Evolutionary conservation across 2,329 filamentous ascomycete species (phyloP), one percentile per base, ranked within the genome.

Genomic region (Pezicula rhizophila): DNA sequence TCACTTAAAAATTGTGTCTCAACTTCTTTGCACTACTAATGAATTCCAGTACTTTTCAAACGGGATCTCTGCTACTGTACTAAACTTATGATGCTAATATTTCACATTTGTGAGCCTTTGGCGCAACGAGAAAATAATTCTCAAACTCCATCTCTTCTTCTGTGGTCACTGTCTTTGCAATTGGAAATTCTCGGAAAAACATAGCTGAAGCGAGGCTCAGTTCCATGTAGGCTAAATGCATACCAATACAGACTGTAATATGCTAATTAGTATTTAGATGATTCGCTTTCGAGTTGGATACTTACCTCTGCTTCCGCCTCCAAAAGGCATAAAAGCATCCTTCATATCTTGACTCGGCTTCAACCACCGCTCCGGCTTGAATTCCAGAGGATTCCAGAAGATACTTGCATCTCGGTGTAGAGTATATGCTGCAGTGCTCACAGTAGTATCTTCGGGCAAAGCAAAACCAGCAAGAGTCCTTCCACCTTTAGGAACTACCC

Each of bases 201-300:
- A 70, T 64, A 0, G 76, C 73, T 0, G 72, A 67, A 0, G 70
- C 75, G 33, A 78, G 69, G 8, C 77, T 68, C 26, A 82, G 57
- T 56, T 82, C 78, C 64, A 78, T 78, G 18, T 68, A 66, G 0
- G 79, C 79, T 17, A 84, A 66, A 51, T 82, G 77, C 23, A 78
- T 64, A 2, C 79, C 79, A 14, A 84, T 66, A 51, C 80, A 84
- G 2, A 62, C 64, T 69, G 51, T 38, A 34, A 18, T 23, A 35
- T 42, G 18, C 43, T 17, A 39, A 18, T 10, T 8, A 43, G 12
- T 20, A 14, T 44, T 17, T 10, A 15, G 42, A 47, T 25, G 10
- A 23, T 34, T 48, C 18, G n/a, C 12, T 6, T 15, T 18, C 8
- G 6, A 23, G n/a, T 17, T 20, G 11, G 25, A 20, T 33, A 39